Percentiles rank a stretch among this genome's conserved stretches.
phyloP scores from a whole-genome alignment of 345 rosid species.

The Kandelia obovata region DNA sequence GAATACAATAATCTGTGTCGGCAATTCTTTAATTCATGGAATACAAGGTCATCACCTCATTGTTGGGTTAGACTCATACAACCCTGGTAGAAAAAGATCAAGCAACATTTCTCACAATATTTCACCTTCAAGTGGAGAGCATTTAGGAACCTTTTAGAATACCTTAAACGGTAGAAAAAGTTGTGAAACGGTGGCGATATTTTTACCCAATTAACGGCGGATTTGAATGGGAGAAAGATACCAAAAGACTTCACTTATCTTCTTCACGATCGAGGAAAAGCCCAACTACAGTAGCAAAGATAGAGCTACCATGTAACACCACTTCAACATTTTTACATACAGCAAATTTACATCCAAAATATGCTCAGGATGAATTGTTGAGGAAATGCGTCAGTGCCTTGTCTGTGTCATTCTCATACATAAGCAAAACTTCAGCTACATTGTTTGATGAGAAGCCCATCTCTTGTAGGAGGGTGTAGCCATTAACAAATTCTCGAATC shows the following conservation, averaged over 20 bases:
- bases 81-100: too few relatives aligned
- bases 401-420: conserved; percentile 68
- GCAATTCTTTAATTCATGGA: conserved; percentile 8
- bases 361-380: conserved; percentile 8
- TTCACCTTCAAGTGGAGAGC: too few relatives aligned
- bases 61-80: too few relatives aligned
- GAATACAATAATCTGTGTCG: neutral
- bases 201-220: too few relatives aligned
- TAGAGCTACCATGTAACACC: neutral
- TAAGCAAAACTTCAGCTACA: conserved; percentile 59
- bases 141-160: too few relatives aligned
- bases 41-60: neutral
- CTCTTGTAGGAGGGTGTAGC: conserved; percentile 54
- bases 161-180: too few relatives aligned
- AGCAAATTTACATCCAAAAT: neutral
- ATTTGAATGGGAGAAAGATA: too few relatives aligned
- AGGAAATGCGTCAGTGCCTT: conserved; percentile 63
- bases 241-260: too few relatives aligned
- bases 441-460: conserved; percentile 77
- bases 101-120: too few relatives aligned
- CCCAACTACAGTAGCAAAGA: neutral
- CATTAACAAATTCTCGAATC: conserved; percentile 68
- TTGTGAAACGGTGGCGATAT: too few relatives aligned
- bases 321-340: neutral
- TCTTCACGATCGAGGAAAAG: neutral